Evolutionary conservation across 2,329 filamentous ascomycete species (phyloP), one percentile per base, ranked within the genome.

Genomic region (Xylaria digitata): DNA sequence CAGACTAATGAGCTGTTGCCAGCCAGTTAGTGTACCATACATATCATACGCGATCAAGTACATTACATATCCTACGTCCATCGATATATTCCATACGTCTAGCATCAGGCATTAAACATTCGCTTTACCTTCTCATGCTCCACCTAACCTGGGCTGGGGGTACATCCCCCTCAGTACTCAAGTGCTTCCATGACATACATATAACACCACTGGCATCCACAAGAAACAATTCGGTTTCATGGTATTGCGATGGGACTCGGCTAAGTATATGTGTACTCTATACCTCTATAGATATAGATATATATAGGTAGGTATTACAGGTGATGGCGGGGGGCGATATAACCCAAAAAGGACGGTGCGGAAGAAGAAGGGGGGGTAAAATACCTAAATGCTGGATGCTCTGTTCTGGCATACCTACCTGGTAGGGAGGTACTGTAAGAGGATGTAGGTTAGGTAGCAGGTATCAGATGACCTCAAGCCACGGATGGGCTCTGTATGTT

Each of bases 391-490:
- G 3, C 7, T 34, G 32, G 32, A 34, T 34, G 26, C 26, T 26
- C 26, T 26, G 37, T 40, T 40, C 37, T 40, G 13, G 9, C 13
- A 15, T 15, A 40, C 11, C 9, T 40, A 40, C 26, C 26, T 26
- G 13, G 37, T 40, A 40, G 37, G 37, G 11, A 40, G 11, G 9
- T 40, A 40, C 34, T 37, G 11, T 37, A 34, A 34, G 32, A 34
- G 32, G 32, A 9, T 37, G 13, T 3, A 9, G 13, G 34, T 7
- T 37, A 37, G 6, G 34, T 37, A 37, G 34, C 34, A 9, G 11
- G 37, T 54, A 48, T 62, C 59, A 62, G 59, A 62, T 55, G 50
- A 62, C 59, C 26, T 30, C 21, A 34, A 55, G 34, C 34, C 34
- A 37, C 34, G 34, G 11, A 37, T 37, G 34, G 34, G 34, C 34